Percentiles rank a stretch among this genome's conserved stretches.
These are phyloP conservation scores for Globisporangium alternatum DNA, from an alignment of 352 stramenopile species.

Conservation along the genomic window DNA sequence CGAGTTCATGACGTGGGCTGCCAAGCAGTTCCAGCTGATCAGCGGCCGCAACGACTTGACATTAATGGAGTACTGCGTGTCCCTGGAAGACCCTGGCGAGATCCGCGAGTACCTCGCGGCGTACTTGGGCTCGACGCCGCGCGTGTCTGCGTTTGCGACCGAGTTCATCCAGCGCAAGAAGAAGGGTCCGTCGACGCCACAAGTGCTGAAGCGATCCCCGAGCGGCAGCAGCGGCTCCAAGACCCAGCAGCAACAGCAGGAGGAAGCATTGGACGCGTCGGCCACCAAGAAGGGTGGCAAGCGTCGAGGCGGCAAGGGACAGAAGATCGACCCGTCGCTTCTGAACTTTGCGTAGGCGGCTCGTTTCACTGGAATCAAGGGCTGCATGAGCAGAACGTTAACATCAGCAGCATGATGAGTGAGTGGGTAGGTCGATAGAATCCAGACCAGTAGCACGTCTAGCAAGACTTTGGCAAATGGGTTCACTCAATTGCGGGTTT, in stretches of 20 bases:
- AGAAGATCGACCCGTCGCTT: conserved; percentile 75
- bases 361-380: not conserved
- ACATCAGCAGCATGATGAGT: not conserved
- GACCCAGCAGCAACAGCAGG: conserved; percentile 21
- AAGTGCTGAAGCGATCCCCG: conserved; percentile 40
- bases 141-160: conserved; percentile 96
- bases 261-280: conserved; percentile 25
- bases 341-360: conserved; percentile 39
- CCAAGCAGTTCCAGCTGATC: conserved; percentile 80
- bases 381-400: not conserved
- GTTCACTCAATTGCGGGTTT: not conserved
- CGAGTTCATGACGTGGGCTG: conserved; percentile 78
- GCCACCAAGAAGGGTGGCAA: conserved; percentile 48
- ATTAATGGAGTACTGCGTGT: conserved; percentile 94
- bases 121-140: conserved; percentile 94
- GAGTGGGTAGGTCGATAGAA: not conserved
- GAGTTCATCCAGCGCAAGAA: conserved; percentile 96
- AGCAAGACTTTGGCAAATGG: not conserved
- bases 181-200: conserved; percentile 26
- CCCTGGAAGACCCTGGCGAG: conserved; percentile 91
- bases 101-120: conserved; percentile 95
- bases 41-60: conserved; percentile 76
- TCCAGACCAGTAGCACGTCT: not conserved
- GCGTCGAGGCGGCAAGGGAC: conserved; percentile 50
- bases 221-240: conserved; percentile 12